Conservation (phyloP, 202 grass and related monocot species). For the Eragrostis tef region DNA sequence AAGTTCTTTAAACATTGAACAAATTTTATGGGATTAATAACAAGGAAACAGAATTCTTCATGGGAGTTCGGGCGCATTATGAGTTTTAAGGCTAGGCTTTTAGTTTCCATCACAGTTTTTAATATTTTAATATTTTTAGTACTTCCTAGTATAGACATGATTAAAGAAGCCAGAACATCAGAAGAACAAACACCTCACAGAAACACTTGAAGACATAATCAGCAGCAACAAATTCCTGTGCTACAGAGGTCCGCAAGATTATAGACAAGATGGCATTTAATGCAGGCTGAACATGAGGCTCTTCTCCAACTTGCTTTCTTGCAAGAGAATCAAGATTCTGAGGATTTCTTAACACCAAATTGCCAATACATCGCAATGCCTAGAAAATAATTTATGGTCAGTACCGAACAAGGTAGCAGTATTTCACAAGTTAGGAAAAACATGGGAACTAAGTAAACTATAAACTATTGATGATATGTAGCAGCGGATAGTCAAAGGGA, state of each 20-base stretch:
- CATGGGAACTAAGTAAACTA: too few relatives aligned
- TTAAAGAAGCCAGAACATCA: constrained; percentile 32
- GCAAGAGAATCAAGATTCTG: constrained; percentile 80
- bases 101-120: not conserved
- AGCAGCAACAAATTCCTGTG: constrained; percentile 93
- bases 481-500: constrained; percentile 30
- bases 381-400: constrained; percentile 48
- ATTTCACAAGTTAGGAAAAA: not conserved
- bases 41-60: not conserved
- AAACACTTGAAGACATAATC: constrained; percentile 97
- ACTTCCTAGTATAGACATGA: constrained; percentile 30
- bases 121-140: not conserved
- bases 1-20: constrained; percentile 1
- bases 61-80: not conserved
- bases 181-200: constrained; percentile 70
- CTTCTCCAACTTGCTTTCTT: constrained; percentile 92
- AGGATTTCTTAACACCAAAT: constrained; percentile 89
- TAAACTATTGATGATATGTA: constrained; percentile 19
- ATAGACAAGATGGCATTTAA: constrained; percentile 86
- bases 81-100: not conserved
- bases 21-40: not conserved
- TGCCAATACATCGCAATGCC: constrained; percentile 87
- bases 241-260: constrained; percentile 68
- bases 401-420: constrained; percentile 23
- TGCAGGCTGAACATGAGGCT: constrained; percentile 83